Base-by-base conservation (phyloP, 2,329 filamentous ascomycete genomes). In the Cladosporium sp. region DNA sequence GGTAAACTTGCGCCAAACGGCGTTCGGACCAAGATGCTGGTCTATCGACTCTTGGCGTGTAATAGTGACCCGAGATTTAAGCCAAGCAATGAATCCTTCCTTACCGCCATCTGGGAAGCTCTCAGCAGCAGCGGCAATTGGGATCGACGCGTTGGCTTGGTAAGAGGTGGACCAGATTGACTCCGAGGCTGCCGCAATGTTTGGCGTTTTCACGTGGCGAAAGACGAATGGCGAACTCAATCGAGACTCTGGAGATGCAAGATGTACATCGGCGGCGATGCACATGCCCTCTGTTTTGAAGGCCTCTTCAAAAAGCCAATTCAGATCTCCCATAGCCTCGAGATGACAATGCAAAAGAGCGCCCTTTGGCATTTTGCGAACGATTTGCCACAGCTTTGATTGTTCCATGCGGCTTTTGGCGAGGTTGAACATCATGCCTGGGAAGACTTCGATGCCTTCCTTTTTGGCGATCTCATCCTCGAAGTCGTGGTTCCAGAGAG, bases 371-470 rank as follows among this genome's bases (percentile, higher is more conserved):
- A 97, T 89, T 56, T 75, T 79, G 52, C 84, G 80, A 13, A 95
- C 79, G 59, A 96, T 93, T 56, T 82, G 78, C 89, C 89, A 97
- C 19, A 96, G 75, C 62, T 83, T 83, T 12, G 88, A 95, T 58
- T 77, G 76, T 69, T 95, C 88, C 82, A 95, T 94, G 32, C 82
- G 81, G n/a, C 83, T 79, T 68, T 90, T 92, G 59, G 89, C 89
- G 30, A 92, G 77, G 30, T 80, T 84, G 69, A 95, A 96, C 86
- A 95, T 93, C 85, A 95, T 95, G 9, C 91, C 91, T 0, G 89
- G 89, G 64, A 86, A 88, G 43, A 92, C 73, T 57, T 82, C 80
- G 53, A 81, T 78, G 59, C 82, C 75, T 20, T 72, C 72, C 50
- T 80, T 71, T 55, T 79, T 78, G 3, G 84, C 83, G 3, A 89